Evolutionary conservation across 2,329 filamentous ascomycete species (phyloP), one percentile per base, ranked within the genome.

Genomic region (Monilinia polystroma): DNA sequence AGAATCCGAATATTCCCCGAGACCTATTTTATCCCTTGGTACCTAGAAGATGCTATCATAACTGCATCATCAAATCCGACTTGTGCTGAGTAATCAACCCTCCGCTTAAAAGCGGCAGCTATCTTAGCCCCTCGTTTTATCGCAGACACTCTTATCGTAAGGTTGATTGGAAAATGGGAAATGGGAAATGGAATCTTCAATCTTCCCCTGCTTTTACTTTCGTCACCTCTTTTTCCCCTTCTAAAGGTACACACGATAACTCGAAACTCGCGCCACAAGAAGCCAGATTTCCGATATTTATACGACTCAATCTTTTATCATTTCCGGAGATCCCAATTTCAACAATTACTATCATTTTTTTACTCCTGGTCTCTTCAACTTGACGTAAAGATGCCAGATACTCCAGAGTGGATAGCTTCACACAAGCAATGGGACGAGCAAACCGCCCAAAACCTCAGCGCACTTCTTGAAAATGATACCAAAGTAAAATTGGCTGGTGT

Each of bases 401-500:
- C 63, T 18, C 63, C 63, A 60, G 63, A 60, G 23, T 66, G 63
- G 63, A 32, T 66, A 60, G 54, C 63, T 29, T 51, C 55, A 18
- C 63, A 66, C 35, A 66, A 66, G 47, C 43, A 60, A 35, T 57
- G 67, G 26, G 66, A 68, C 52, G 74, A 79, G 67, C 78, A 91
- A 72, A 93, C 89, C 32, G 77, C 83, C 70, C 85, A 89, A 62
- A 82, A 85, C 70, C 83, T 96, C 67, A 83, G 88, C 29, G 77
- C 84, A 66, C 79, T 94, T 63, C 87, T 95, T 69, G 81, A 85
- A 71, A 74, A 89, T 76, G 93, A 97, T 78, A 84, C 80, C 62
- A 88, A 90, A 75, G 90, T 97, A 79, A 97, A 97, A 79, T 85
- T 97, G 52, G 93, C 91, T 12, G 93, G 93, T 52, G 80, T 95